Conservation (phyloP, 345 rosid genomes). For the Gossypium stocksii region DNA sequence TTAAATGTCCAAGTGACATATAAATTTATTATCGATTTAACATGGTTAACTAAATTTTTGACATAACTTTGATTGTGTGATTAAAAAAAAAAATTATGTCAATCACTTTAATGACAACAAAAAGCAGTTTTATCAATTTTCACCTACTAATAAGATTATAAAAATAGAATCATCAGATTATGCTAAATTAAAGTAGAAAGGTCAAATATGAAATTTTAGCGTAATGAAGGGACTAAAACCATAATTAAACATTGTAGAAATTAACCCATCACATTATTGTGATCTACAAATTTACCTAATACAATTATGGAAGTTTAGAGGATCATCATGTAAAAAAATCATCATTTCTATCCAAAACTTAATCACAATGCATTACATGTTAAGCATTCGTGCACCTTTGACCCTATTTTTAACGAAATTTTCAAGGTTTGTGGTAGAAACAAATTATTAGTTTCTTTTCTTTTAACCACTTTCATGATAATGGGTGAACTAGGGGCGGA, state of each 20-base stretch:
- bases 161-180: no score
- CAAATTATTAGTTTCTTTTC: not conserved
- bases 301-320: slow-evolving; percentile 18
- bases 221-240: no score
- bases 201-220: no score
- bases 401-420: not conserved
- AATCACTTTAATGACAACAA: no score
- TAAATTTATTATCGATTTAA: no score
- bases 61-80: no score
- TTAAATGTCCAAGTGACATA: no score
- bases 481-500: accelerated
- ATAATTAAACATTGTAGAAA: not conserved
- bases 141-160: no score
- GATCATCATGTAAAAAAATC: slow-evolving; percentile 7
- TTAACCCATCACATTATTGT: not conserved
- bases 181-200: no score
- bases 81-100: no score
- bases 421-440: not conserved
- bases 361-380: slow-evolving; percentile 22
- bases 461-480: not conserved
- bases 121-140: no score
- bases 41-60: no score
- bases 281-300: not conserved
- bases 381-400: slow-evolving; percentile 23
- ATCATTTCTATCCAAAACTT: slow-evolving; percentile 17